Evolutionary conservation across 345 rosid genomes (phyloP), one percentile per base, ranked within the genome.

Genomic region (Brassica rapa): DNA sequence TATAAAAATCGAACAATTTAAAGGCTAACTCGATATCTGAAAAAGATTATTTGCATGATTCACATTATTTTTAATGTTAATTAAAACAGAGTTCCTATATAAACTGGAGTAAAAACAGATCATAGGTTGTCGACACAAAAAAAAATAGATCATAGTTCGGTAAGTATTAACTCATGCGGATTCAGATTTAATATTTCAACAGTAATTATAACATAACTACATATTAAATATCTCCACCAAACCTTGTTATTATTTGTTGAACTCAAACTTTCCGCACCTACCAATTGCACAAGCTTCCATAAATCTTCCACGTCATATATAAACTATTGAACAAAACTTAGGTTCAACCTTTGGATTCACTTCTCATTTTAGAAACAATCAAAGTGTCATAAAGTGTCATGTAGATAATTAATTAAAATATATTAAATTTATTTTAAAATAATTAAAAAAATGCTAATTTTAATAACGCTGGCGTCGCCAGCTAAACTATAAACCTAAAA

Each of bases 241-340:
- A 65, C 77, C 68, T 56, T 71, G 59, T 63, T 25, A 71, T 72
- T 78, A 71, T 72, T 78, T 25, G 81, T 72, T 78, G 81, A 15
- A 72, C 61, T 53, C 24, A 6, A 60, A 33, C 33, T 78, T 72
- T 21, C 32, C 56, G 64, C 15, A 78, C 82, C 77, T 72, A 78
- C 77, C 82, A 78, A 66, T 49, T 49, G 19, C 55, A 49, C 55
- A 49, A 78, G 62, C 73, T 72, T 56, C 76, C 66, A 55, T 55
- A 37, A 71, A 37, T 10, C 3, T 27, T 66, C 82, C 69, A 67
- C 29, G 55, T 72, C 49, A 19, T 19, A 19, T 19, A 19, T 19
- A 19, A 19, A 19, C 21, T 19, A 19, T 19, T 19, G 21, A 19
- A 19, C 21, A 19, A 19, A 19, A 19, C 21, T 19, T 19, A 19